These are phyloP conservation scores for Phytopythium oedochilum DNA, from an alignment of 352 stramenopile genomes.

Conservation along the genomic window DNA sequence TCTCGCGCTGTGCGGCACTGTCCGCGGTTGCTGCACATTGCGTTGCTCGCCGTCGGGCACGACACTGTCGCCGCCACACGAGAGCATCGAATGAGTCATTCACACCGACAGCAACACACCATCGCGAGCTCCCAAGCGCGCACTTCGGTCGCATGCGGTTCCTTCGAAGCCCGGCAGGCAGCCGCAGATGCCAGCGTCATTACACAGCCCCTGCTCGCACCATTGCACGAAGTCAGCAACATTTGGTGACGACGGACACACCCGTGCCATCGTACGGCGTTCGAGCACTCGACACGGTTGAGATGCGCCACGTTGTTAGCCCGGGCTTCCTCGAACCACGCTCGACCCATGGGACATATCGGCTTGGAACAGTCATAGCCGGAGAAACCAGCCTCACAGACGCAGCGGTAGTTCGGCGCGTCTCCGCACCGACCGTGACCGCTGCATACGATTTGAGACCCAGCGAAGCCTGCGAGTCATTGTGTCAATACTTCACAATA, in stretches of 20 bases:
- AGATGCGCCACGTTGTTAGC: constrained; percentile 50
- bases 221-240: background rate
- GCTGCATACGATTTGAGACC: constrained; percentile 41
- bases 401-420: constrained; percentile 38
- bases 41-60: constrained; percentile 28
- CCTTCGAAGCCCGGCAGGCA: constrained; percentile 71
- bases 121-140: background rate
- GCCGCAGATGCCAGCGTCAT: constrained; percentile 37
- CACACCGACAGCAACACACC: background rate
- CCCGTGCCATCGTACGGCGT: constrained; percentile 32
- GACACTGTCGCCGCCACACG: constrained; percentile 23
- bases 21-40: constrained; percentile 37
- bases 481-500: background rate
- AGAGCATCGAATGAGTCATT: background rate
- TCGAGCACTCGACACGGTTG: constrained; percentile 57
- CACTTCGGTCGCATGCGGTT: constrained; percentile 59
- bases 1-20: constrained; percentile 43
- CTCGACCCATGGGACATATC: constrained; percentile 41
- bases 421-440: constrained; percentile 49
- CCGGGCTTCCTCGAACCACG: constrained; percentile 63
- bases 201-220: constrained; percentile 67
- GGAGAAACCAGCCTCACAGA: constrained; percentile 42
- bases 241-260: background rate
- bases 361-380: constrained; percentile 56
- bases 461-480: constrained; percentile 18